Percentiles rank a stretch among this genome's conserved stretches.
Evolutionary conservation across 2,329 filamentous ascomycete species (phyloP).

Genomic region (Exophiala alcalophila): DNA sequence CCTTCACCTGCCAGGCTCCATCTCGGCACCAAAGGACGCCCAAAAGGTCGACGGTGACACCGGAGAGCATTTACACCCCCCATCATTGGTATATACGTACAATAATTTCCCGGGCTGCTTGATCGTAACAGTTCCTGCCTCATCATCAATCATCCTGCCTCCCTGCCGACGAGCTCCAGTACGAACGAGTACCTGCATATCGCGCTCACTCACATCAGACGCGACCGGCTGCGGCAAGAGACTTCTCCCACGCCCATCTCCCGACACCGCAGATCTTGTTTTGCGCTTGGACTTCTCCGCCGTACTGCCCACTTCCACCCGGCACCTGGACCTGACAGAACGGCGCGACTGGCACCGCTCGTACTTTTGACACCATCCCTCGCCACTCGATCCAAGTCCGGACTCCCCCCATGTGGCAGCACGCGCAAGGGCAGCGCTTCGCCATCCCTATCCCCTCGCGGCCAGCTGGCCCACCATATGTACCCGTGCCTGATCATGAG

Average conservation of each 20-base stretch:
- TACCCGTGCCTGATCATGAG: constrained; percentile 9
- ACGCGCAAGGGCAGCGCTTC: constrained; percentile 8
- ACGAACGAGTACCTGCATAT: constrained; percentile 25
- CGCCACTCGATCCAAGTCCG: constrained; percentile 12
- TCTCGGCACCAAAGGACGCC: constrained; percentile 17
- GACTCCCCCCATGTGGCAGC: constrained; percentile 18
- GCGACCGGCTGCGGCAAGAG: constrained; percentile 7
- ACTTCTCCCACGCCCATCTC: constrained; percentile 10
- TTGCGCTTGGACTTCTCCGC: constrained; percentile 18
- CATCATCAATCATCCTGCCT: constrained; percentile 4
- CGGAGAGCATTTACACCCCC: constrained; percentile 5
- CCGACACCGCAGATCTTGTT: constrained; percentile 13
- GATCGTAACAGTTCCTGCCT: constrained; percentile 23
- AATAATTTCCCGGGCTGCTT: constrained; percentile 20
- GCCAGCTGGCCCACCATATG: constrained; percentile 14
- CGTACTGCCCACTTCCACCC: no score
- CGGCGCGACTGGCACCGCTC: constrained; percentile 13
- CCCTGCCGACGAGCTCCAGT: constrained; percentile 1
- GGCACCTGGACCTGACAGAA: constrained; percentile 6
- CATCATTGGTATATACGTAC: constrained; percentile 24
- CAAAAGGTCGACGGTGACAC: constrained; percentile 19
- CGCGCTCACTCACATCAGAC: constrained; percentile 11
- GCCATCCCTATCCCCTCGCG: constrained; percentile 12
- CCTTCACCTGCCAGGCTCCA: constrained; percentile 16
- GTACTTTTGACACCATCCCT: constrained; percentile 23